Percentiles rank a stretch among this genome's conserved stretches.
phyloP scores from a whole-genome alignment of 2,329 filamentous ascomycete species.

The Sphaerulina musiva region DNA sequence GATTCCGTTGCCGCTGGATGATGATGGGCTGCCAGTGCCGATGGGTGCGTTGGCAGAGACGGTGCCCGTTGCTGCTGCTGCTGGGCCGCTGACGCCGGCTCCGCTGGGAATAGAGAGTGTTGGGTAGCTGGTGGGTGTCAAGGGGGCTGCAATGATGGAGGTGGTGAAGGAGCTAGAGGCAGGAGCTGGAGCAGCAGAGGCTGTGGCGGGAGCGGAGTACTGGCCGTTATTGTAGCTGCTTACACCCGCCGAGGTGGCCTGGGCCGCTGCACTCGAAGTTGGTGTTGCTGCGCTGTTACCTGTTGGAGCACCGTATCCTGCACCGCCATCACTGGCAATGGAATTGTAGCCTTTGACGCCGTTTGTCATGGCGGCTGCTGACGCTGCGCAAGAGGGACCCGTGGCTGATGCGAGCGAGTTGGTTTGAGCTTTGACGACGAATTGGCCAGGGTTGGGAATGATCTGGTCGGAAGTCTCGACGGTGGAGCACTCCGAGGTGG shows the following conservation, averaged over 20 bases:
- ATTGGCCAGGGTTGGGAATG: constrained; percentile 56
- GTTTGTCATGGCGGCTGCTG: constrained; percentile 13
- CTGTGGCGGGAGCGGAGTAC: background rate
- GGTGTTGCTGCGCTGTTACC: constrained; percentile 1
- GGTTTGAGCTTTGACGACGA: constrained; percentile 1
- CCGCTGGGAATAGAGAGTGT: constrained; percentile 8
- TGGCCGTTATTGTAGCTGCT: constrained; percentile 3
- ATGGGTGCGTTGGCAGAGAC: constrained; percentile 10
- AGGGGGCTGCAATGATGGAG: background rate
- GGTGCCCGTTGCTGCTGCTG: background rate
- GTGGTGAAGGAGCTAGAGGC: background rate
- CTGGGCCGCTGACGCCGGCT: constrained; percentile 12
- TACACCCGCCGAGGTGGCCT: constrained; percentile 12
- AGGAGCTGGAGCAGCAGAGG: constrained; percentile 7
- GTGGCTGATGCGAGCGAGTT: constrained; percentile 7
- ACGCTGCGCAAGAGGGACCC: constrained; percentile 19
- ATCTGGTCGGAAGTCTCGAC: constrained; percentile 47
- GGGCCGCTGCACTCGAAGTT: constrained; percentile 9
- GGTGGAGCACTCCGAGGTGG: constrained; percentile 47
- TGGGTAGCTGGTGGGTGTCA: background rate
- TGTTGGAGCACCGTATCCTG: constrained; percentile 3
- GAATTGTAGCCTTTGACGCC: constrained; percentile 10
- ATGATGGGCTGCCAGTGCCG: constrained; percentile 7
- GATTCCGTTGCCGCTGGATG: background rate
- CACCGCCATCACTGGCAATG: background rate